These are phyloP conservation scores for Olyra latifolia DNA, from an alignment of 176 grass and related monocot species.

Conservation along the genomic window DNA sequence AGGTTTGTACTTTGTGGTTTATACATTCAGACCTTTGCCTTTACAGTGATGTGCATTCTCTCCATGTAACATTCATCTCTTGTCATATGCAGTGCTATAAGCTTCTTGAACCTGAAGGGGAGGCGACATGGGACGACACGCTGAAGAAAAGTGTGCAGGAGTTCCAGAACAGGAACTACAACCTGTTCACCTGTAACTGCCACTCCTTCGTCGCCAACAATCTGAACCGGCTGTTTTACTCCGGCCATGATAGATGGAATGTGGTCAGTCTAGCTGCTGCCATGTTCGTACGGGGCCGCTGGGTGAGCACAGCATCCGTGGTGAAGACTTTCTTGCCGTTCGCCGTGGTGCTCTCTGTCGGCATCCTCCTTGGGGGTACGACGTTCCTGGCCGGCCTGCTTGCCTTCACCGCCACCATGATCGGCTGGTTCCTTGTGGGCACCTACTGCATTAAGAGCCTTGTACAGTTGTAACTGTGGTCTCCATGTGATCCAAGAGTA, in stretches of 20 bases:
- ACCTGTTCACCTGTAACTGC: constrained; percentile 93
- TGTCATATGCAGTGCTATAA: constrained; percentile 53
- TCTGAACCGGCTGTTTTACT: constrained; percentile 70
- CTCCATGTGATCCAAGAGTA: background rate
- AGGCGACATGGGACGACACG: constrained; percentile 61
- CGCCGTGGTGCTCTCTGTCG: constrained; percentile 39
- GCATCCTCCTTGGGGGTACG: constrained; percentile 48
- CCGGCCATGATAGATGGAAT: constrained; percentile 72
- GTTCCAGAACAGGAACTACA: constrained; percentile 88
- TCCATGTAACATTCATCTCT: background rate
- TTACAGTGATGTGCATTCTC: background rate
- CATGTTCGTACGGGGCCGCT: constrained; percentile 70
- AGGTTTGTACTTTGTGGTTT: constrained; percentile 46
- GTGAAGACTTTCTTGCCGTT: constrained; percentile 69
- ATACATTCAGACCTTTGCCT: background rate
- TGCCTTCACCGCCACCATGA: constrained; percentile 43
- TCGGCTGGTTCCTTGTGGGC: constrained; percentile 78
- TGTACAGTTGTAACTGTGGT: constrained; percentile 58
- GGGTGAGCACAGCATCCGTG: constrained; percentile 49
- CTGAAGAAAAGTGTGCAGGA: constrained; percentile 71
- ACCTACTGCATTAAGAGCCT: constrained; percentile 86
- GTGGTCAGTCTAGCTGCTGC: constrained; percentile 71
- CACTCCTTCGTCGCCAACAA: constrained; percentile 92
- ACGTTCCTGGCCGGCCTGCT: constrained; percentile 56
- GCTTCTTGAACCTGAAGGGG: constrained; percentile 52